These are phyloP conservation scores for Petunia axillaris DNA, from an alignment of 257 asterid species.

Conservation along the genomic window DNA sequence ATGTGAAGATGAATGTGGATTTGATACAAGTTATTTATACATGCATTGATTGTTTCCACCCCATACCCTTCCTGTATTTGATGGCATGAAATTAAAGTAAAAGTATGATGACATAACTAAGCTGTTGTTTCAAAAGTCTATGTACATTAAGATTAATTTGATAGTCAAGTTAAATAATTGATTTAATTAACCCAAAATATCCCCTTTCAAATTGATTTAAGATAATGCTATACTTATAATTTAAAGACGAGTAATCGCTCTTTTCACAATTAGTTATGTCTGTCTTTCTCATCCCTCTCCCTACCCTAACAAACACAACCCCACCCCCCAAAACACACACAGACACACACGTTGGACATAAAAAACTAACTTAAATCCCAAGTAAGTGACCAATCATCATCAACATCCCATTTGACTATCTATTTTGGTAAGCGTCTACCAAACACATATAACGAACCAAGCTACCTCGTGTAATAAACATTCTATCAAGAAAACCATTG, in stretches of 20 bases:
- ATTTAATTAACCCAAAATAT: not conserved
- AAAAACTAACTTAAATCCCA: not conserved
- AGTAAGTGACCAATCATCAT: not conserved
- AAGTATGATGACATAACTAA: not conserved
- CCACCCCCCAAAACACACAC: not conserved
- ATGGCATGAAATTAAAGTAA: not conserved
- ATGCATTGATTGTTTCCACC: too few relatives aligned
- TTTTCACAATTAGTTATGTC: not conserved
- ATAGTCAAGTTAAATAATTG: not conserved
- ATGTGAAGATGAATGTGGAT: too few relatives aligned
- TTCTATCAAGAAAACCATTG: not conserved
- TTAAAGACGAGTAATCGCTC: not conserved
- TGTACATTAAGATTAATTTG: too few relatives aligned
- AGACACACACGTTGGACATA: too few relatives aligned
- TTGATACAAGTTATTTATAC: too few relatives aligned
- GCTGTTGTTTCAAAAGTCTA: not conserved
- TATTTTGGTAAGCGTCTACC: slow-evolving; percentile 21
- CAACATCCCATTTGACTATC: not conserved
- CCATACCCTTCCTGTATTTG: too few relatives aligned
- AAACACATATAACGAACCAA: slow-evolving; percentile 22
- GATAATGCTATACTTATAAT: not conserved
- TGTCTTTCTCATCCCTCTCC: not conserved
- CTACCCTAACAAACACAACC: not conserved
- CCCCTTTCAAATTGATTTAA: not conserved
- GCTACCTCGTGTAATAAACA: not conserved